Evolutionary conservation across 768 basidiomycete species (phyloP).

Genomic region (Cystofilobasidium ferigula): DNA sequence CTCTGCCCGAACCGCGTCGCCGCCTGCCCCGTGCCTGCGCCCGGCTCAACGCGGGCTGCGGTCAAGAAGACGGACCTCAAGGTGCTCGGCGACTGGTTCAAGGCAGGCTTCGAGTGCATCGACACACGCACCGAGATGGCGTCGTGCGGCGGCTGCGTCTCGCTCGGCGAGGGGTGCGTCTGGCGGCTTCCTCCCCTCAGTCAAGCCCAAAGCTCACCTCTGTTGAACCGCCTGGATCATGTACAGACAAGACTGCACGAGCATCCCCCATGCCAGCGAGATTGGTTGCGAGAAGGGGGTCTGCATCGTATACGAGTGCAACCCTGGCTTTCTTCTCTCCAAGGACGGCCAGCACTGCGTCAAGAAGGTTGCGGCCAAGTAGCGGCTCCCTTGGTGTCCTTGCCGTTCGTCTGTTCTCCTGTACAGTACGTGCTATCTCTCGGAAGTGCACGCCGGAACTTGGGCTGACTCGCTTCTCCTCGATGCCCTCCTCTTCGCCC

Average conservation of each 20-base stretch:
- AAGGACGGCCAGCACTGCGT: constrained; percentile 17
- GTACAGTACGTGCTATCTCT: too few species aligned
- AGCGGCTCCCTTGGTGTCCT: neutral
- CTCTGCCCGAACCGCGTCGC: constrained; percentile 35
- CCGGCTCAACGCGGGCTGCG: constrained; percentile 20
- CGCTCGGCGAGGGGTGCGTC: constrained; percentile 36
- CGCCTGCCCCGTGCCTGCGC: constrained; percentile 32
- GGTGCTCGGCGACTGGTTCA: constrained; percentile 38
- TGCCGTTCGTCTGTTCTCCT: neutral
- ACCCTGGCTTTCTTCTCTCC: constrained; percentile 4
- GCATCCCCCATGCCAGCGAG: constrained; percentile 12
- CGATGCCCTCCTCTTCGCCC: too few species aligned
- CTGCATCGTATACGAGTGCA: constrained; percentile 11
- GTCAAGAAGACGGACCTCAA: constrained; percentile 29
- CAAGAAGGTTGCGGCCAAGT: constrained; percentile 26
- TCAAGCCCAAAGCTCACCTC: neutral
- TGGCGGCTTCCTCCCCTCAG: too few species aligned
- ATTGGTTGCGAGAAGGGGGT: constrained; percentile 9
- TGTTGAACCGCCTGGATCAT: neutral
- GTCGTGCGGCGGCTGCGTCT: constrained; percentile 38
- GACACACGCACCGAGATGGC: constrained; percentile 36
- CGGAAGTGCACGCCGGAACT: too few species aligned
- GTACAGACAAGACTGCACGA: constrained; percentile 22
- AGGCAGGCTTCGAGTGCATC: constrained; percentile 38
- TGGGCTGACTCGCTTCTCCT: too few species aligned